Percentiles rank a stretch among this genome's conserved stretches.
These are phyloP conservation scores for Yamadazyma conglobata DNA, from an alignment of 1,139 yeast species.

Conservation along the genomic window DNA sequence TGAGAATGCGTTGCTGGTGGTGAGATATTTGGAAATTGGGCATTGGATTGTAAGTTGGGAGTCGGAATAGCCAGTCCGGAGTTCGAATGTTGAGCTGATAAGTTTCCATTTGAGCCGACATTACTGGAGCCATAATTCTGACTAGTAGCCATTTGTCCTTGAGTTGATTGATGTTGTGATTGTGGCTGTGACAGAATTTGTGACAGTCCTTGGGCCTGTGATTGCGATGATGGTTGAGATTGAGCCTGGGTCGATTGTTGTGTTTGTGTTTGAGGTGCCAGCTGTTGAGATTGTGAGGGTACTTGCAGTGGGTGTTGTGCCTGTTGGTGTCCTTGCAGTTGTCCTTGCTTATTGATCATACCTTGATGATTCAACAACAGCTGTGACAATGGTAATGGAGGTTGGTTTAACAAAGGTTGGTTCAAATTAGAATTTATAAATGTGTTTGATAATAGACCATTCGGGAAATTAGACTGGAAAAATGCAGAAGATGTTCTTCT, in stretches of 20 bases:
- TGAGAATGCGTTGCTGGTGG: slow-evolving; percentile 3
- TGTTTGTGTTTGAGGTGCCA: slow-evolving; percentile 12
- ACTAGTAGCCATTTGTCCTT: no score
- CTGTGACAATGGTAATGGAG: slow-evolving; percentile 5
- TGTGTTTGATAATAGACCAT: slow-evolving; percentile 11
- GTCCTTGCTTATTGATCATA: no score
- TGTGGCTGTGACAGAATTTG: slow-evolving; percentile 1
- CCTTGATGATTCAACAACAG: slow-evolving; percentile 2
- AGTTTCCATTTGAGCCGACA: slow-evolving; percentile 2
- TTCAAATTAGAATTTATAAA: slow-evolving; percentile 9
- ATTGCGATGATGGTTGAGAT: slow-evolving; percentile 9
- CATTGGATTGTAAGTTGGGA: not conserved
- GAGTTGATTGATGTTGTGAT: slow-evolving; percentile 2
- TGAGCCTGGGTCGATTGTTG: slow-evolving; percentile 7
- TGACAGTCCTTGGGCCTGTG: slow-evolving; percentile 4
- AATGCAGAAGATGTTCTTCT: slow-evolving; percentile 35
- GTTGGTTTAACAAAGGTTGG: slow-evolving; percentile 10
- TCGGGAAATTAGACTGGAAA: slow-evolving; percentile 21
- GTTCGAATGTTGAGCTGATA: slow-evolving; percentile 5
- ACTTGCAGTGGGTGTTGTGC: slow-evolving; percentile 2
- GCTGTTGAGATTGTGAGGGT: slow-evolving; percentile 5
- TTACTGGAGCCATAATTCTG: no score
- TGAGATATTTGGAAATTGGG: slow-evolving; percentile 4
- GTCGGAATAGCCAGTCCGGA: slow-evolving; percentile 5
- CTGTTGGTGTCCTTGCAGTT: slow-evolving; percentile 2